Evolutionary conservation across 2,329 filamentous ascomycete species (phyloP).

Genomic region (Penicillium sp.): DNA sequence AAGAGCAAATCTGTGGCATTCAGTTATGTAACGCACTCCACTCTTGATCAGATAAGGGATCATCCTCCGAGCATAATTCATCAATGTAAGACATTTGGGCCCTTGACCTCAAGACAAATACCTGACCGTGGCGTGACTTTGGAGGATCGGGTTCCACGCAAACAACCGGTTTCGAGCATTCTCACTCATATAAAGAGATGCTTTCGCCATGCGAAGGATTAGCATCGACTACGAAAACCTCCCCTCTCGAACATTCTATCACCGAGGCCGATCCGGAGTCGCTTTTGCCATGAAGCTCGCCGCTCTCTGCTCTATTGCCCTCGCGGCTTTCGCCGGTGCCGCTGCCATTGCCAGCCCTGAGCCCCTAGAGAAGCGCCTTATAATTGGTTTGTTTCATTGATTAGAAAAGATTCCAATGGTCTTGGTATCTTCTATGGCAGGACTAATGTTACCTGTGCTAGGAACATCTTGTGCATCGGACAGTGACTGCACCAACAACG

Average conservation of each 20-base stretch:
- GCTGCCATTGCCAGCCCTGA: neutral
- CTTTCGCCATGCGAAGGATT: no score
- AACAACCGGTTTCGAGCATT: no score
- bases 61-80: no score
- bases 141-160: no score
- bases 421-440: neutral
- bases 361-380: neutral
- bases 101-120: no score
- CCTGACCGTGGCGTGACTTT: no score
- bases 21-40: no score
- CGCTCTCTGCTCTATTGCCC: neutral
- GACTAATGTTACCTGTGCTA: neutral
- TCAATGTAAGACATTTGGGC: no score
- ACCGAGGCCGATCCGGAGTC: neutral
- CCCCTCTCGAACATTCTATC: neutral
- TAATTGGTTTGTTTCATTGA: neutral
- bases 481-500: neutral
- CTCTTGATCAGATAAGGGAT: no score
- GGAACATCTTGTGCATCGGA: neutral
- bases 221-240: neutral
- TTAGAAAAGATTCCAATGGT: neutral
- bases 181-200: no score
- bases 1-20: no score
- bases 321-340: neutral
- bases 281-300: neutral